Evolutionary conservation across 2,329 filamentous ascomycete genomes (phyloP), one percentile per base, ranked within the genome.

Genomic region (Tetracladium maxilliforme): DNA sequence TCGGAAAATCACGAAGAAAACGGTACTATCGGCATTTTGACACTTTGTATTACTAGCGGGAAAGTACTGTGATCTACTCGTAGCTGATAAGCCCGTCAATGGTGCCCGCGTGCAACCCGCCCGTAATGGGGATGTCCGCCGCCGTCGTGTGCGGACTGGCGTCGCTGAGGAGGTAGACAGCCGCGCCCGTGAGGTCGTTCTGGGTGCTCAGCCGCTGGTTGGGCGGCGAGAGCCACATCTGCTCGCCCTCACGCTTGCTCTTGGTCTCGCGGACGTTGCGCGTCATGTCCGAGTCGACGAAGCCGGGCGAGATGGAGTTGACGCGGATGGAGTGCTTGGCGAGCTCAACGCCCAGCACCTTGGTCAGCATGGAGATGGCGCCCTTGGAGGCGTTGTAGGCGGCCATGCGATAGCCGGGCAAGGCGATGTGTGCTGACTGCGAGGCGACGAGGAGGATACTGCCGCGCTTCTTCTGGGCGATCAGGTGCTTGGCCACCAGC

Each of bases 301-400:
- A 51, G 1, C 50, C 51, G 0, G 49, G 51, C 0, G 49, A 52
- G 16, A 54, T 46, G 1, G 47, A 47, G 34, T 54, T 54, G 16
- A 45, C 42, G 3, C 43, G 35, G 15, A 47, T 45, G 1, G 32
- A 38, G 23, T 37, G 35, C 3, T 32, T 36, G 7, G 44, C 47
- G 4, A 52, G 39, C 33, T 53, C 49, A 4, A 45, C 42, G 4
- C 43, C 47, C 3, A 53, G 34, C 10, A 33, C 34, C 18, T 52
- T 55, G 6, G 58, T 61, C 22, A 65, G 42, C 21, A 51, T 43
- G 7, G 53, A 42, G 6, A 60, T 55, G 1, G 56, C 59, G 7
- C 52, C 54, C 33, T 64, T 64, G 21, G 47, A 52, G 3, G 56
- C 52, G 26, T 51, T 55, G 34, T 63, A 64, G 11, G 45, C 45